Conservation (phyloP, 176 grass and related monocot genomes). For the Juncus inflexus region DNA sequence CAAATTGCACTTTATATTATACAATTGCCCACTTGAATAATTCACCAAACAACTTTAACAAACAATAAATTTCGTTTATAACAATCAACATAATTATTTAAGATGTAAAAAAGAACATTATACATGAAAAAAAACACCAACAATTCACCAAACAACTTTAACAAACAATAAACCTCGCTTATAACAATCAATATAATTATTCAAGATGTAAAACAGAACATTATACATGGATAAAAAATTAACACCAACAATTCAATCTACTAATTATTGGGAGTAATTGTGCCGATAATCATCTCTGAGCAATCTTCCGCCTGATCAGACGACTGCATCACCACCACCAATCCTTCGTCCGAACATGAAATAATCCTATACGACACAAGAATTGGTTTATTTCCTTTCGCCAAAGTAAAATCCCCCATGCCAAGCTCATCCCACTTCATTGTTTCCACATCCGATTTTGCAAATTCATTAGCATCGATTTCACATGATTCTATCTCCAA, state of each 20-base stretch:
- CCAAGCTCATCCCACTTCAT: conserved; percentile 52
- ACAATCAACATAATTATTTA: too few species aligned
- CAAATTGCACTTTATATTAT: too few species aligned
- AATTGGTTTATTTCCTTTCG: conserved; percentile 47
- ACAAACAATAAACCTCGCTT: too few species aligned
- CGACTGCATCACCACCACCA: conserved; percentile 46
- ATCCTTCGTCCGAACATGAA: conserved; percentile 28
- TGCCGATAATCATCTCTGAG: conserved; percentile 27
- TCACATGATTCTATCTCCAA: conserved; percentile 35
- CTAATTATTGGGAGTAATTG: conserved; percentile 33
- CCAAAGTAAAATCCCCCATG: conserved; percentile 48
- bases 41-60: too few species aligned
- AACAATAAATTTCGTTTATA: too few species aligned
- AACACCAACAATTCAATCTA: background rate
- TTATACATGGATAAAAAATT: background rate
- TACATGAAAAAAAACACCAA: too few species aligned
- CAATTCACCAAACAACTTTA: too few species aligned
- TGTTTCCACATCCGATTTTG: background rate
- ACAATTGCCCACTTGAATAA: too few species aligned
- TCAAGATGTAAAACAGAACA: too few species aligned
- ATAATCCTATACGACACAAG: conserved; percentile 44
- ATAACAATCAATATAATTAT: too few species aligned
- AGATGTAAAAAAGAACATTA: too few species aligned
- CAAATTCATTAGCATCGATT: background rate
- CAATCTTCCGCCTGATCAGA: conserved; percentile 5